Evolutionary conservation across 805 yeast genomes (phyloP), one percentile per base, ranked within the genome.

Genomic region (Wickerhamiella slavikovae): DNA sequence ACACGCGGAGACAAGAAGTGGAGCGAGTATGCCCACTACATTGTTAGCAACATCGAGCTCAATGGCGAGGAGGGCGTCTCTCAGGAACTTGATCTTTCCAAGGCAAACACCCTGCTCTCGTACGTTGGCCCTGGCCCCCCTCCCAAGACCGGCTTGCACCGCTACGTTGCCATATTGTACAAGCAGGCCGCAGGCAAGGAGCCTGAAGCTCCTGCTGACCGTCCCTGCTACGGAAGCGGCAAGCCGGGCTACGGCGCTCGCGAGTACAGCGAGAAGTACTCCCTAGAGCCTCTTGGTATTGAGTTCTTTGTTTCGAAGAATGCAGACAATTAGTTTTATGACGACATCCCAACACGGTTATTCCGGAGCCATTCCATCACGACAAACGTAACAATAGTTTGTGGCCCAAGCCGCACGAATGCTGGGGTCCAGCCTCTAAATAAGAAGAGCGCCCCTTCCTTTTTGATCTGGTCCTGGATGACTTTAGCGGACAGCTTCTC

Each of bases 51-150:
- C 14, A 50, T 56, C 20, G 40, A 44, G 30, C 42, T 48, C 28
- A 43, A 42, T 23, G 38, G 43, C 16, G 38, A 35, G 14, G 49
- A 41, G 23, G 43, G 50, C 21, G 45, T 26, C 42, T 37, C 38
- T 21, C 35, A 36, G 39, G 29, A 28, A 20, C 17, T 48, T n/a
- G 45, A 52, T 11, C 36, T 59, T 12, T 36, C 48, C 24, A 35
- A 45, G 23, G 70, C 66, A 14, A 44, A 37, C 14, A 59, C 59
- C 25, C 38, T 75, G 18, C 45, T 69, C 25, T 56, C 69, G 4
- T 80, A 82, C 51, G 45, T 55, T 40, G 92, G 92, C 0, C 93
- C 94, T 3, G 93, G 67, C 4, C 94, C 94, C n/a, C 94, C 94
- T 23, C 64, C 65, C 28, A 70, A 69, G 32, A 76, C 93, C 1